Base-by-base conservation (phyloP, 2,329 filamentous ascomycete species). In the Claviceps arundinis region DNA sequence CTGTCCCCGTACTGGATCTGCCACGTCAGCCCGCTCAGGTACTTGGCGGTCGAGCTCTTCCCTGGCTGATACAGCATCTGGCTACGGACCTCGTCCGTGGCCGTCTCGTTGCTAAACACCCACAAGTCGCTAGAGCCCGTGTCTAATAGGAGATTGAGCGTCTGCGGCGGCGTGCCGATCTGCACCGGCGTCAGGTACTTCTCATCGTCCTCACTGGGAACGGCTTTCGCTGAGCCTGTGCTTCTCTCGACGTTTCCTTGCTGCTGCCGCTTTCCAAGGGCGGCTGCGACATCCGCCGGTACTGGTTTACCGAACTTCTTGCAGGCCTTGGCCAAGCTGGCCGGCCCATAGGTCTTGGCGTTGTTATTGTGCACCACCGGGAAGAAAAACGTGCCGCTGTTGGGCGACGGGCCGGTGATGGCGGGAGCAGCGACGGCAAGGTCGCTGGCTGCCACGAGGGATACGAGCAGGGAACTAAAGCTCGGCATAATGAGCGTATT, bases 1-100 rank as follows among this genome's bases (percentile, higher is more conserved):
- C 65, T 62, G 51, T 75, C 72, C 17, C 70, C 72, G 51, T 75
- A 75, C 1, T 56, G 56, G 53, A 75, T 73, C 40, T 59, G 56
- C 73, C 73, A 75, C 2, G 61, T 60, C n/a, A 60, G 60, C 2
- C 70, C 70, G 1, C 57, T 52, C 30, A 73, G 55, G 52, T 63
- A 59, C 55, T 65, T 56, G 14, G 72, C 61, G 1, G 69, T 68
- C 13, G 63, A 66, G 54, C 69, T 72, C 46, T 63, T 59, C 24
- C 51, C 56, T 1, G 72, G 68, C 38, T 68, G 58, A 58, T 70
- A 75, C 14, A 68, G 48, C 0, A 62, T 61, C 55, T 74, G 72
- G 1, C 70, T 71, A 5, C 62, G 59, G 9, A 70, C 61, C 50
- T 70, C 58, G 17, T 51, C 37, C 37, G 59, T 48, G 41, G 64